A percentile compares a stretch with the other conserved stretches of the same genome.
Conservation (phyloP, 345 rosid genomes). For the Chamaenerion angustifolium region DNA sequence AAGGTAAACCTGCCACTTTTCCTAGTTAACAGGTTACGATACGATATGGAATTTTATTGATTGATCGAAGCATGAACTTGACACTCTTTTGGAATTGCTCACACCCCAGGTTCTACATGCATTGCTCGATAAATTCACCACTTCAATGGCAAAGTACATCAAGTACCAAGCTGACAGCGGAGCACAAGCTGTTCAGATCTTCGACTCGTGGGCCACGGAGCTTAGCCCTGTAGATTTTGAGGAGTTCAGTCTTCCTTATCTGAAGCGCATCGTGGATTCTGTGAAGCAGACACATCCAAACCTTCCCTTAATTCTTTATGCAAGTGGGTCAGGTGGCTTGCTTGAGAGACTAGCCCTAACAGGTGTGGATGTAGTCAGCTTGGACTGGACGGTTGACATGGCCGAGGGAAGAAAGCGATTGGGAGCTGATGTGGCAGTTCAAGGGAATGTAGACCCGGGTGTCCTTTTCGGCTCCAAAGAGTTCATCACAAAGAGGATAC, state of each 20-base stretch:
- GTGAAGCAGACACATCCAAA: constrained; percentile 77
- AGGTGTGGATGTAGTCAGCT: constrained; percentile 88
- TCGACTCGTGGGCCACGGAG: constrained; percentile 97
- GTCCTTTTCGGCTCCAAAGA: constrained; percentile 84
- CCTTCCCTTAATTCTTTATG: constrained; percentile 81
- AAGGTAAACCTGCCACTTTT: constrained; percentile 31
- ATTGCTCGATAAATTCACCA: constrained; percentile 68
- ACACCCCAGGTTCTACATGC: constrained; percentile 67
- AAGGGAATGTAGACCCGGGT: constrained; percentile 92
- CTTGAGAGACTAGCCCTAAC: constrained; percentile 79
- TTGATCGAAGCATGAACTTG: background rate
- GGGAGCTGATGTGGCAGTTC: constrained; percentile 70
- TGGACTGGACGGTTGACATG: constrained; percentile 99
- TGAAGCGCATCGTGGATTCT: constrained; percentile 71
- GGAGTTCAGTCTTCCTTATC: constrained; percentile 78
- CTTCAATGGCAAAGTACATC: constrained; percentile 78
- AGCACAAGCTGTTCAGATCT: constrained; percentile 96
- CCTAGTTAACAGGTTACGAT: too few relatives aligned
- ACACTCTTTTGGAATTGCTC: background rate
- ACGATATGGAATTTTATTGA: too few relatives aligned
- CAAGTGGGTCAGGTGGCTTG: constrained; percentile 93
- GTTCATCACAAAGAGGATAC: constrained; percentile 71
- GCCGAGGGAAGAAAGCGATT: constrained; percentile 84
- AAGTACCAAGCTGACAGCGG: constrained; percentile 77
- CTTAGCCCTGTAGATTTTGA: constrained; percentile 94